Base-by-base conservation (phyloP, 140 eudicot genomes). In the Stevia rebaudiana region DNA sequence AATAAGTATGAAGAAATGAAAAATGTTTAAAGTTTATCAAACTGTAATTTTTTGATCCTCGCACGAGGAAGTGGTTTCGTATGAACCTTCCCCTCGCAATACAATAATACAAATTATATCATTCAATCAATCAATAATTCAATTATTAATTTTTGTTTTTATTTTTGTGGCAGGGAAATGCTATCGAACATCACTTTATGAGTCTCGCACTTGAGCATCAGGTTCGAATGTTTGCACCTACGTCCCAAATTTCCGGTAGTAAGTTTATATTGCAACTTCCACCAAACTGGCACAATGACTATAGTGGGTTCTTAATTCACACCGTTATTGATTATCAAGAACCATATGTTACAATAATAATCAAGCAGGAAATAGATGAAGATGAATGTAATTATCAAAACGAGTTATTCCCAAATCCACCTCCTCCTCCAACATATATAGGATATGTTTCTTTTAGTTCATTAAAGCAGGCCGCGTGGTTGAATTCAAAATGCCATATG, bases 391-490 rank as follows among this genome's bases (percentile, higher is more conserved):
- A 15, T 28, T 15, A 55, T 28, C 42, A 0, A 15, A 55, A 55
- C 24, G 62, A 55, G 24, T 28, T 15, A 30, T 30, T 30, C 62
- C 12, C 22, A 0, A 5, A 55, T 55, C 62, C 62, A 28, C 23
- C 23, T 55, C 62, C 62, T 55, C 62, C 62, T 8, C 62, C 62
- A 30, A 55, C 62, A 28, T 55, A 55, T n/a, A 55, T 55, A 28
- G 62, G 62, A 30, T 55, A 55, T 30, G 22, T 55, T 30, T 55
- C 62, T 23, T 55, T 55, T 55, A 30, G 62, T 55, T 55, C 62
- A 3, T 55, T 55, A 55, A 55, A n/a, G 23, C 62, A 15, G 12
- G n/a, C 12, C 4, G 15, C 62, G n/a, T 55, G 62, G 62, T 30
- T 55, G 42, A 55, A 55, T 15, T 16, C 23, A 16, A 12, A 30